Evolutionary conservation across 2,329 filamentous ascomycete genomes (phyloP).

Genomic region (Penicillium sp.): DNA sequence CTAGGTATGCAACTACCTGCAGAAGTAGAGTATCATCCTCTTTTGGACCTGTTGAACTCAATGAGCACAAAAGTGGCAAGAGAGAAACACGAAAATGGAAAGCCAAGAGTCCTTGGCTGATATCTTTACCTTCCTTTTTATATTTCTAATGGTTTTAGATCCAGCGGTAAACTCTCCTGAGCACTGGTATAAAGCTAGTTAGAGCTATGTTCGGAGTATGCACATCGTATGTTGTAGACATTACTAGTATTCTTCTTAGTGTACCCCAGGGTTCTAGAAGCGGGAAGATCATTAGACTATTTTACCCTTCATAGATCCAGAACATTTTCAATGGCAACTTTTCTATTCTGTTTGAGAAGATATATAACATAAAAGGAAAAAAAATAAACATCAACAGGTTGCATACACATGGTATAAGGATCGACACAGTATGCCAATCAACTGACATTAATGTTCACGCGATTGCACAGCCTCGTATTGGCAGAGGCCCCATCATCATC

Average conservation of each 20-base stretch:
- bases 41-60: background rate
- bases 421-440: conserved; percentile 7
- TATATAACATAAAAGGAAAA: background rate
- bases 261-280: background rate
- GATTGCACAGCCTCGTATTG: conserved; percentile 15
- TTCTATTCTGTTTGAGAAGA: background rate
- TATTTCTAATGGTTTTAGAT: background rate
- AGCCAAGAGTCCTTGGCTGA: background rate
- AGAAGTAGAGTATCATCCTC: background rate
- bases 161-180: background rate
- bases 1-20: background rate
- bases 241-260: background rate
- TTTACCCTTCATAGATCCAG: background rate
- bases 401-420: background rate
- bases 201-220: background rate
- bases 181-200: background rate
- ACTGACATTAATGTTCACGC: conserved; percentile 3
- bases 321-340: background rate
- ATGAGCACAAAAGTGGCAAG: background rate
- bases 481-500: background rate
- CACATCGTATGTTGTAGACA: background rate
- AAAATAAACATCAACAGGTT: background rate
- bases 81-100: background rate
- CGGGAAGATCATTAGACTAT: background rate
- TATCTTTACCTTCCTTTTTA: background rate